These are phyloP conservation scores for Ploettnerulaceae sp. DNA, from an alignment of 2,329 filamentous ascomycete species.

Conservation along the genomic window DNA sequence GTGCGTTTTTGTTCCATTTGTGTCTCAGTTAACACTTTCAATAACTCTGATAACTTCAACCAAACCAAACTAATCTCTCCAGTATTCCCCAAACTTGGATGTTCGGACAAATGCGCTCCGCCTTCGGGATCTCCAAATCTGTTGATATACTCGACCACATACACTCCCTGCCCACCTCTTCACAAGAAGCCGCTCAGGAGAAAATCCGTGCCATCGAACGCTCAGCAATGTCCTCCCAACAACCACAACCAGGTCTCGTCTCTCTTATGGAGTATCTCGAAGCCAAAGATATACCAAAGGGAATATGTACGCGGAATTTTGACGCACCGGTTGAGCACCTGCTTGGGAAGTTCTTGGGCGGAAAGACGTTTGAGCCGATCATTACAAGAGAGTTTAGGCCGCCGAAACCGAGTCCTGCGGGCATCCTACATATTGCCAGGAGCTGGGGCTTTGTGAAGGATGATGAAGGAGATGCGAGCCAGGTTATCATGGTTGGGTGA, in stretches of 20 bases:
- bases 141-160: slow-evolving; percentile 89
- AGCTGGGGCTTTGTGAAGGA: slow-evolving; percentile 62
- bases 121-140: slow-evolving; percentile 65
- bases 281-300: slow-evolving; percentile 61
- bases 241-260: slow-evolving; percentile 74
- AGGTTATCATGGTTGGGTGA: slow-evolving; percentile 42
- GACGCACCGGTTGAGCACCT: slow-evolving; percentile 72
- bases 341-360: slow-evolving; percentile 67
- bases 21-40: neutral
- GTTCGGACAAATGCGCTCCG: slow-evolving; percentile 80
- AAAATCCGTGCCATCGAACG: slow-evolving; percentile 77
- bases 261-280: slow-evolving; percentile 81
- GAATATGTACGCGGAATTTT: slow-evolving; percentile 92
- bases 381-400: slow-evolving; percentile 77
- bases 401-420: slow-evolving; percentile 84
- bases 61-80: neutral
- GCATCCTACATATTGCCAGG: slow-evolving; percentile 78
- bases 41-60: neutral
- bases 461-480: slow-evolving; percentile 19
- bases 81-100: slow-evolving; percentile 93
- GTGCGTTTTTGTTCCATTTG: too few relatives aligned
- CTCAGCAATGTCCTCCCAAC: slow-evolving; percentile 71
- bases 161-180: slow-evolving; percentile 59
- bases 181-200: slow-evolving; percentile 62
- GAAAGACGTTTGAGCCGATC: slow-evolving; percentile 67